These are phyloP conservation scores for Penicillium sp. DNA, from an alignment of 2,329 filamentous ascomycete species.

Conservation along the genomic window DNA sequence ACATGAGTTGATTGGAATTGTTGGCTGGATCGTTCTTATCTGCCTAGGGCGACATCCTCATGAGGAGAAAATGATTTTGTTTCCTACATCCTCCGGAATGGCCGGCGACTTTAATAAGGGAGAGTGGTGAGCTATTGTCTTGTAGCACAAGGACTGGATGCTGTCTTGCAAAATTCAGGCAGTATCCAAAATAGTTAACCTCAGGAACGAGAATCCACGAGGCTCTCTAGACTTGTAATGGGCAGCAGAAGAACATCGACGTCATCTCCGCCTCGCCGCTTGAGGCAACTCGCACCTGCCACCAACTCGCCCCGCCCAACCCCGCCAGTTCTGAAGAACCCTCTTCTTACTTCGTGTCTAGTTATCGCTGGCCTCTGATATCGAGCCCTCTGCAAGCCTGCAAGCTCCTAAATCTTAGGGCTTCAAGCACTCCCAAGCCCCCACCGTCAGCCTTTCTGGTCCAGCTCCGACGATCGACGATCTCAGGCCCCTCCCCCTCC, in stretches of 20 bases:
- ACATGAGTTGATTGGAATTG: neutral
- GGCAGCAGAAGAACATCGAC: neutral
- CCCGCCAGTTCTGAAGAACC: neutral
- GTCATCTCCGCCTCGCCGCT: neutral
- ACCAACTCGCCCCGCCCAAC: neutral
- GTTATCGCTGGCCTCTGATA: neutral
- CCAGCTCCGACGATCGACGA: neutral
- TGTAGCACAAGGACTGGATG: neutral
- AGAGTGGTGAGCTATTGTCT: neutral
- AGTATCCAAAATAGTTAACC: neutral
- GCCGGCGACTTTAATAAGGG: neutral
- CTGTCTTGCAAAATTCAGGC: neutral
- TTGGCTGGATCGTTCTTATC: neutral
- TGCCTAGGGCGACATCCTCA: neutral
- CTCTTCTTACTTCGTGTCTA: neutral
- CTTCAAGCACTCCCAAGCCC: neutral
- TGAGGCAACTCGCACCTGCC: neutral
- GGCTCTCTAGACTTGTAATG: too few species aligned
- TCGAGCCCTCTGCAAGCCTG: neutral
- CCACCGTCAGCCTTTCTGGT: neutral
- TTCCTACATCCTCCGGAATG: neutral
- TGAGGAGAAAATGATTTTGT: neutral
- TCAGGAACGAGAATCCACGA: too few species aligned
- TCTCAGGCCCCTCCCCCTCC: neutral
- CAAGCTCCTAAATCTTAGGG: neutral